Evolutionary conservation across 1,139 yeast genomes (phyloP), one percentile per base, ranked within the genome.

Genomic region (Pichia sp.): DNA sequence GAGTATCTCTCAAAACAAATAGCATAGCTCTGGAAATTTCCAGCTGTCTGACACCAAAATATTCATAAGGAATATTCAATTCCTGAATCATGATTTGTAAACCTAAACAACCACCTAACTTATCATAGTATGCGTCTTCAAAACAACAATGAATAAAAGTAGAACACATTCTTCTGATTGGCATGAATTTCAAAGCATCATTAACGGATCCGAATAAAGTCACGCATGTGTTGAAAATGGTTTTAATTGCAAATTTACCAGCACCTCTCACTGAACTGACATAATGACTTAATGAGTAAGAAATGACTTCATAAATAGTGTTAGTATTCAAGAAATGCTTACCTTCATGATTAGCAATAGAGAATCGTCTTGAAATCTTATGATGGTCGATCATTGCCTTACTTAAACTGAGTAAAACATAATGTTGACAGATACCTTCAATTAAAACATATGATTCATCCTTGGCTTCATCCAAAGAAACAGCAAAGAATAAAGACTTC

Each of bases 101-200:
- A 27, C 99, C 99, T 19, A 87, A 63, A 35, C 93, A 82, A 28
- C 98, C 98, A 10, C 98, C 98, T 19, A 88, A 75, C 58, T 94
- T 93, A 34, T 83, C 76, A 62, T 85, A 87, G 65, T 87, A 91
- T 40, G 80, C 84, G 63, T 89, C 96, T 53, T 87, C 94, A 63
- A 87, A 93, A 66, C 99, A 93, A 50, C 89, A 79, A 62, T 93
- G 99, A 41, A 95, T 83, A 57, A 93, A 85, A 49, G 84, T 83
- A 47, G 89, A 85, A 57, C 88, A 83, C 73, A 91, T 73, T 6
- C 85, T 76, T 52, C 94, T 77, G 57, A 90, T 77, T 40, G 89
- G 75, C 3, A 96, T 90, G 44, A 88, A 84, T 48, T 78, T 75
- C 48, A 85, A 75, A 0, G 88, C 85, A 47, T 80, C 77, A 22